Base-by-base conservation (phyloP, 2,329 filamentous ascomycete genomes). In the Orbilia brochopaga region DNA sequence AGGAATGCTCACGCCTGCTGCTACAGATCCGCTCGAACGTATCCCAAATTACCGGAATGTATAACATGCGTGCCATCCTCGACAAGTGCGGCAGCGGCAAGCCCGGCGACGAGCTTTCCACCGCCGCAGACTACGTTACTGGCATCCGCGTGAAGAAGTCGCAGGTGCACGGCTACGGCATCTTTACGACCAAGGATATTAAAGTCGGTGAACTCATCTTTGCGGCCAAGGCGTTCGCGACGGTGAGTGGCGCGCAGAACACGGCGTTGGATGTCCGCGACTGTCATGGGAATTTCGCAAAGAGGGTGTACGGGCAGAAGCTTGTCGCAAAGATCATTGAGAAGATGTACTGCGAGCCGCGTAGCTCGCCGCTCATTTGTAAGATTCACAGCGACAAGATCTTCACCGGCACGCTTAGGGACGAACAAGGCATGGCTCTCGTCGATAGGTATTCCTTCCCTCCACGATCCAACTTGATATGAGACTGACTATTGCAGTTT, bases 191-290 rank as follows among this genome's bases (percentile, higher is more conserved):
- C 21, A 56, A 40, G n/a, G 32, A 51, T n/a, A 35, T 72, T 15
- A 61, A 65, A n/a, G 27, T 55, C 17, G 67, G 67, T 15, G 60
- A 72, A 6, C 19, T 72, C 7, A 27, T 72, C 7, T 52, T 58
- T 40, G 67, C 46, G 1, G 17, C 51, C 2, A 72, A 65, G 27
- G 60, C 67, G 1, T 64, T 65, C 11, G 54, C 60, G 10, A 60
- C 32, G 0, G 37, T 65, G 5, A 37, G 42, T 7, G 60, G 55
- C 2, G n/a, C 40, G 6, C 48, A 72, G 0, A 72, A 72, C 24
- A 13, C 13, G 0, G 24, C 23, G 15, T 21, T 65, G 13, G 30
- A 61, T 13, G 42, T 65, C 8, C 40, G 2, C 2, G 51, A 61
- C 21, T 17, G 44, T 17, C 2, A 60, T 19, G 67, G 55, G 13